phyloP scores from a whole-genome alignment of 768 basidiomycete species.

The Amyloporia xantha region DNA sequence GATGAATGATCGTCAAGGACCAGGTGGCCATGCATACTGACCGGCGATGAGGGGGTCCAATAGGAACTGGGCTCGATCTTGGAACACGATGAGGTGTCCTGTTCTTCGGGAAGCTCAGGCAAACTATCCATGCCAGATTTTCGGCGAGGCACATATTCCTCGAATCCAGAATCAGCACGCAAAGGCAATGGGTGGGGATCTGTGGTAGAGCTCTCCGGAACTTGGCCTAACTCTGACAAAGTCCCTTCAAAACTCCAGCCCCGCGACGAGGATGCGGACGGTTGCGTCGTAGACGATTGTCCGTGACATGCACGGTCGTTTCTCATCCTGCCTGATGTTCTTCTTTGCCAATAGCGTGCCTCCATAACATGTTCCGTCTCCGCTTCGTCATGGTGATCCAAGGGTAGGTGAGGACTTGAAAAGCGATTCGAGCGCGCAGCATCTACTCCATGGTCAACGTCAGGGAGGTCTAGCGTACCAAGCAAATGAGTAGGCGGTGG shows the following conservation, averaged over 20 bases:
- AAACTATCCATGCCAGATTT: conserved; percentile 1
- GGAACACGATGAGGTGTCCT: background rate
- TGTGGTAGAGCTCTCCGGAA: background rate
- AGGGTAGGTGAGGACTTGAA: no score
- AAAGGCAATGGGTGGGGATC: conserved; percentile 11
- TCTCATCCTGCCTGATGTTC: no score
- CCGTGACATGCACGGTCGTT: background rate
- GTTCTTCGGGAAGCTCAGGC: conserved; percentile 1
- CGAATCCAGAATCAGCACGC: conserved; percentile 18
- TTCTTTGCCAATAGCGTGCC: no score
- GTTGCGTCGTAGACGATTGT: background rate
- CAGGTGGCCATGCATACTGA: conserved; percentile 10
- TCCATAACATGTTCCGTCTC: no score
- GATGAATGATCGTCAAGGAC: conserved; percentile 7
- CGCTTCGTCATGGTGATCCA: no score
- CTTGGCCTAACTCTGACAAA: background rate
- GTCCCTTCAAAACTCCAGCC: conserved; percentile 3
- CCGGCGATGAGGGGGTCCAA: conserved; percentile 13
- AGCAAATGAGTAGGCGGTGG: conserved; percentile 15
- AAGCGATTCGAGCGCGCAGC: no score
- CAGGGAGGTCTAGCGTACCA: conserved; percentile 9
- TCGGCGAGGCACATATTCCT: conserved; percentile 11
- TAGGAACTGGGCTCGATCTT: conserved; percentile 15
- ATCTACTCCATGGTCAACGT: background rate
- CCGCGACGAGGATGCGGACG: background rate